Percentiles rank a stretch among this genome's conserved stretches.
Conservation (phyloP, 345 rosid genomes). For the Geranium brycei region DNA sequence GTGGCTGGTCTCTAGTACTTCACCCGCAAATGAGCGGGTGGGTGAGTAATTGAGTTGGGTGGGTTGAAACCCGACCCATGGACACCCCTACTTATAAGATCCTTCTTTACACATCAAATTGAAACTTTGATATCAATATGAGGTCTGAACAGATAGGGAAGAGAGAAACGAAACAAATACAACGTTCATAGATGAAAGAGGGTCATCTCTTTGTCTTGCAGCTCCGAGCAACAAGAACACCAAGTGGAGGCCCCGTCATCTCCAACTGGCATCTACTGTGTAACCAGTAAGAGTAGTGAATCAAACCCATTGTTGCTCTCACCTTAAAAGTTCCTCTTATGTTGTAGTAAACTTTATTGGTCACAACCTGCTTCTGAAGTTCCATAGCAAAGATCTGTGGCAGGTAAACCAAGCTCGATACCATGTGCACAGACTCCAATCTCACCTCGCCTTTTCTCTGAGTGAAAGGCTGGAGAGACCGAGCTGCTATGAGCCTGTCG, state of each 20-base stretch:
- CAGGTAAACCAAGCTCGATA: constrained; percentile 67
- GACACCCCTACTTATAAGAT: not conserved
- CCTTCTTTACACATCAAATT: not conserved
- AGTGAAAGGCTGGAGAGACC: constrained; percentile 50
- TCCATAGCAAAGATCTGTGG: constrained; percentile 45
- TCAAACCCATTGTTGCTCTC: constrained; percentile 49
- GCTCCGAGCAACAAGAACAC: constrained; percentile 39
- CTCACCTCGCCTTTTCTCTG: constrained; percentile 43
- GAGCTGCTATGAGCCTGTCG: constrained; percentile 42
- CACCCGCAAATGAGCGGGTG: too few species aligned
- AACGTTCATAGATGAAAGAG: too few species aligned
- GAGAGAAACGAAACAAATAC: too few species aligned
- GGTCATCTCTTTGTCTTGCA: constrained; percentile 42
- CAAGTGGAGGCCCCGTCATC: constrained; percentile 68
- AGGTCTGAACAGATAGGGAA: not conserved
- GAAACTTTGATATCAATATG: not conserved
- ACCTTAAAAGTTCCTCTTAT: constrained; percentile 57
- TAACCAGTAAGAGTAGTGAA: constrained; percentile 66
- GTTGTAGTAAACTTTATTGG: constrained; percentile 43
- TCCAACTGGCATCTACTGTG: constrained; percentile 60
- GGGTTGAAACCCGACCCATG: too few species aligned
- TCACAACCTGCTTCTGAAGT: constrained; percentile 57
- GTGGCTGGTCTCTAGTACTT: too few species aligned
- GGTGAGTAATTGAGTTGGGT: too few species aligned
- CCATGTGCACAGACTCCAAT: constrained; percentile 41